Evolutionary conservation across 2,329 filamentous ascomycete species (phyloP), one percentile per base, ranked within the genome.

Genomic region (Penicillium sclerotiorum): DNA sequence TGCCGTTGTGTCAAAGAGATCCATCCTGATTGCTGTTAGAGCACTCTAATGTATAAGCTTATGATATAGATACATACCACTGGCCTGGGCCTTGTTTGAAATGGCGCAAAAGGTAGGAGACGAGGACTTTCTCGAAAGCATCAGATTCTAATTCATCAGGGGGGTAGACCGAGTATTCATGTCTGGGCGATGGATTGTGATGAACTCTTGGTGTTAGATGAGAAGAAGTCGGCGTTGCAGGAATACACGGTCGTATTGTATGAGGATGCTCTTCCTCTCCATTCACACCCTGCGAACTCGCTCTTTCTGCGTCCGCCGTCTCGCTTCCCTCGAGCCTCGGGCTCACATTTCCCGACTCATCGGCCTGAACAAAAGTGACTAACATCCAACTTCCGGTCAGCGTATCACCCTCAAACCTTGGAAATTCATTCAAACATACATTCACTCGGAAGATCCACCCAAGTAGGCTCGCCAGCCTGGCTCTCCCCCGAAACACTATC

Each of bases 1-100:
- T 5, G 55, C 56, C 15, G 57, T 61, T 12, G 60, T 59, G 25
- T 66, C 62, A 18, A 65, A 64, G 68, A 61, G 51, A 42, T 65
- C 62, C 60, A 64, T 60, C 51, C 63, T 28, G n/a, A n/a, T n/a
- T n/a, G n/a, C n/a, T n/a, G n/a, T n/a, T n/a, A n/a, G n/a, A n/a
- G n/a, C n/a, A n/a, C n/a, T n/a, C n/a, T n/a, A n/a, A n/a, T n/a
- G n/a, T n/a, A 22, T 28, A 2, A 47, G 22, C 3, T 8, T 7
- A 9, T 32, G 1, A 1, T 2, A 4, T 17, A 28, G 30, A 11
- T 36, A 18, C 39, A 12, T 33, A 52, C 49, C 49, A 52, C 32
- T 52, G 49, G n/a, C 49, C 49, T 9, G 49, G 49, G 1, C 49
- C 45, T 38, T 42, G 17, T 17, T 45, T 48, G 35, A 52, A 52